Percentiles rank a stretch among this genome's conserved stretches.
phyloP scores from a whole-genome alignment of 306 rosid genomes.

The Vigna mungo region DNA sequence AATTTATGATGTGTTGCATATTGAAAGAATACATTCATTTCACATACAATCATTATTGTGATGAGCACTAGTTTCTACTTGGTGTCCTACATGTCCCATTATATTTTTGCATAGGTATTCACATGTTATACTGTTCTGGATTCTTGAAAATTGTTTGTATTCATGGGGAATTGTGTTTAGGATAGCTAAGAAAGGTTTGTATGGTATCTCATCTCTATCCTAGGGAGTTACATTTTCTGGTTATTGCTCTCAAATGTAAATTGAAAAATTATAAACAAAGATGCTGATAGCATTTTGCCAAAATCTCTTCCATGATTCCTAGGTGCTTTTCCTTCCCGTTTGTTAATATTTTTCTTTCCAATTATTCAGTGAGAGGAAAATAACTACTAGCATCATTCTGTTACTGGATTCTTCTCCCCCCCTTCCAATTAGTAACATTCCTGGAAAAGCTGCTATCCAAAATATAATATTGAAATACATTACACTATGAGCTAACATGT shows the following conservation, averaged over 20 bases:
- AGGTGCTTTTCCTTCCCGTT: not conserved
- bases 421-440: not conserved
- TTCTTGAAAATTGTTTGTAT: not conserved
- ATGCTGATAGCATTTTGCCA: not conserved
- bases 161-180: not conserved
- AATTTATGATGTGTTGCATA: constrained; percentile 13
- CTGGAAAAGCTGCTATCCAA: constrained; percentile 1
- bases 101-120: constrained; percentile 7
- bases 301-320: constrained; percentile 19
- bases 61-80: constrained; percentile 12
- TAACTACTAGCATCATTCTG: not conserved
- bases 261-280: not conserved
- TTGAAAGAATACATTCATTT: constrained; percentile 10
- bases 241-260: not conserved
- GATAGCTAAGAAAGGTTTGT: not conserved
- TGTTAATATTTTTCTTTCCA: constrained; percentile 8
- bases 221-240: not conserved
- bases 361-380: not conserved
- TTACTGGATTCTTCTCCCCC: not conserved
- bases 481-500: not conserved
- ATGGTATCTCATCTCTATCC: not conserved
- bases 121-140: constrained; percentile 16
- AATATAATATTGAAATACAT: constrained; percentile 16
- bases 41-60: constrained; percentile 5
- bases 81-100: constrained; percentile 3